A percentile compares a stretch with the other conserved stretches of the same genome.
Evolutionary conservation across 352 stramenopile species (phyloP).

Genomic region (Pythium oligandrum): DNA sequence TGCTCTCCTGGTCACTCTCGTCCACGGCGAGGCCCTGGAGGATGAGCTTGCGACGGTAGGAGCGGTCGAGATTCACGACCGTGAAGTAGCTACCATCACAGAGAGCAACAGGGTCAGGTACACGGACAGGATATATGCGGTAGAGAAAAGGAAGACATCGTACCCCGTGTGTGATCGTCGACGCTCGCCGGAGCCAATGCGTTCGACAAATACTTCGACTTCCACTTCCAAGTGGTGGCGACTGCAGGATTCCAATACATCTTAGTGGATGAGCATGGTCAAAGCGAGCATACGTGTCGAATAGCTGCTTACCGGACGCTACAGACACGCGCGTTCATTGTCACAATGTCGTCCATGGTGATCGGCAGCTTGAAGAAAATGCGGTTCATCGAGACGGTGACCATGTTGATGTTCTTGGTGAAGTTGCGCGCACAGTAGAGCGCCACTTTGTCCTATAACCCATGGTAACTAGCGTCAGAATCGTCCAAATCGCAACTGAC

Average conservation of each 20-base stretch:
- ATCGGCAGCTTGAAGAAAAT: constrained; percentile 74
- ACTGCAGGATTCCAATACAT: constrained; percentile 12
- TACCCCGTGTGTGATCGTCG: constrained; percentile 60
- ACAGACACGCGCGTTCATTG: constrained; percentile 54
- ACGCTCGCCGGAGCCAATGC: constrained; percentile 35
- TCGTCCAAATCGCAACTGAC: neutral
- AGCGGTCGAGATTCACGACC: constrained; percentile 56
- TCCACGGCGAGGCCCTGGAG: constrained; percentile 44
- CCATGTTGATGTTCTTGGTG: constrained; percentile 65
- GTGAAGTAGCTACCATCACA: constrained; percentile 46
- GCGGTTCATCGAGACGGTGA: constrained; percentile 58
- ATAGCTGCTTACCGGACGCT: constrained; percentile 33
- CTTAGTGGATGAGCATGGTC: neutral
- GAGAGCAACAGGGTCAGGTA: neutral
- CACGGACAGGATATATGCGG: neutral
- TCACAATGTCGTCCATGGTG: constrained; percentile 60
- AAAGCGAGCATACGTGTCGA: neutral
- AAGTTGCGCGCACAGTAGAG: constrained; percentile 64
- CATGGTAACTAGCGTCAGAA: neutral
- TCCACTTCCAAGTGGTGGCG: constrained; percentile 66
- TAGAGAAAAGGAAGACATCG: constrained; percentile 1
- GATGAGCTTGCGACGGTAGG: constrained; percentile 55
- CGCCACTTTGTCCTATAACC: constrained; percentile 46
- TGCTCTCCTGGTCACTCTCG: constrained; percentile 58
- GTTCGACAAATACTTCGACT: constrained; percentile 63